These are phyloP conservation scores for Wickerhamomyces xylosicus DNA, from an alignment of 805 yeast species.

Conservation along the genomic window DNA sequence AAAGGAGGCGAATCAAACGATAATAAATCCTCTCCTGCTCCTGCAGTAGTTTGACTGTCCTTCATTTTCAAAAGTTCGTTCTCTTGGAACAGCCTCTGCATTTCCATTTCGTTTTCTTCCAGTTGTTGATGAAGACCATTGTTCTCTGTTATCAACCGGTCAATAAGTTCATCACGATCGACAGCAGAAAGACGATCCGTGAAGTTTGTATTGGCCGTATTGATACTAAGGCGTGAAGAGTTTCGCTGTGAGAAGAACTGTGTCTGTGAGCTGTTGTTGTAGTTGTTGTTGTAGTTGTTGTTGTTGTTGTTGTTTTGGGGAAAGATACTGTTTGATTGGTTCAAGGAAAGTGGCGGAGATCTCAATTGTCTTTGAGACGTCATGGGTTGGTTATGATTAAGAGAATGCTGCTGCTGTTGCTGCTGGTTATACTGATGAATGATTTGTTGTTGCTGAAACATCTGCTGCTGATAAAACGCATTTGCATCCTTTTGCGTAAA, in stretches of 20 bases:
- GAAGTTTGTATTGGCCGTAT: neutral
- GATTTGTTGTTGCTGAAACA: slow-evolving; percentile 1
- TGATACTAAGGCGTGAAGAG: neutral
- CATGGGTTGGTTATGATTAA: neutral
- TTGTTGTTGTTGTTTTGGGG: neutral
- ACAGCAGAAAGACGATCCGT: neutral
- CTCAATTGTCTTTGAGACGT: slow-evolving; percentile 1
- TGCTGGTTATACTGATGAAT: slow-evolving; percentile 2
- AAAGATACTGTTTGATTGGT: neutral
- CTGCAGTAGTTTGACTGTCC: too few species aligned
- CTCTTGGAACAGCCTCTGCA: slow-evolving; percentile 3
- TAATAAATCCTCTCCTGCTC: too few species aligned
- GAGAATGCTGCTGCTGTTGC: slow-evolving; percentile 3
- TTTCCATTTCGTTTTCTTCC: slow-evolving; percentile 5
- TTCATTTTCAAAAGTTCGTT: slow-evolving; percentile 3
- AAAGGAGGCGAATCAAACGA: too few species aligned
- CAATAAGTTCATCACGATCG: slow-evolving; percentile 4
- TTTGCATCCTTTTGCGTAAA: neutral
- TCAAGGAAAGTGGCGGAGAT: neutral
- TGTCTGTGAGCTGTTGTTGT: too few species aligned
- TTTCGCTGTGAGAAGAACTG: too few species aligned
- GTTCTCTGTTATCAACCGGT: slow-evolving; percentile 2
- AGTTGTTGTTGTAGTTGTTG: too few species aligned
- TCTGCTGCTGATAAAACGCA: neutral
- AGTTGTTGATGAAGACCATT: slow-evolving; percentile 4